Percentiles rank a stretch among this genome's conserved stretches.
phyloP scores from a whole-genome alignment of 108 stramenopile genomes.

The Aurantiochytrium sp. region DNA sequence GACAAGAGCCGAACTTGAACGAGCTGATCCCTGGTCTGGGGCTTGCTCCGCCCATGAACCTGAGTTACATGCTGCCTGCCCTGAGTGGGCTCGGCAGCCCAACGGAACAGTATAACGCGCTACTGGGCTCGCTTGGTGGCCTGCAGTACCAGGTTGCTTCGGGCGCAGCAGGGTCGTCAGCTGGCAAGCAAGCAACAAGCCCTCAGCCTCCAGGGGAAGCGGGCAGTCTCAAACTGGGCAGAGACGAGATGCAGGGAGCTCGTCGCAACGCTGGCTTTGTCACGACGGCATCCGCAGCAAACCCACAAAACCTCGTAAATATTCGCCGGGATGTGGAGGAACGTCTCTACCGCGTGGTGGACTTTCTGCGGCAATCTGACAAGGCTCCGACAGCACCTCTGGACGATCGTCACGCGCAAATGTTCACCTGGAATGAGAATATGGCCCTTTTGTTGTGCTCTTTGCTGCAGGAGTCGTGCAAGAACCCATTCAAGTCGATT shows the following conservation, averaged over 20 bases:
- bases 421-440: conserved; percentile 13
- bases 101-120: neutral
- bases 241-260: neutral
- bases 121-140: neutral
- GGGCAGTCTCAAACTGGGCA: neutral
- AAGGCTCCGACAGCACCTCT: neutral
- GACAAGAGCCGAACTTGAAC: too few relatives aligned
- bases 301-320: neutral
- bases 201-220: neutral
- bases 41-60: neutral
- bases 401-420: neutral
- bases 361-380: neutral
- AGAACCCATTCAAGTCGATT: conserved; percentile 7
- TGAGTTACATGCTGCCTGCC: neutral
- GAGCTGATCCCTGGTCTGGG: neutral
- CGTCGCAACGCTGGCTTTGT: neutral
- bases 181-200: too few relatives aligned
- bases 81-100: neutral
- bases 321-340: neutral
- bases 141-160: neutral
- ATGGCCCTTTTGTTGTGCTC: neutral
- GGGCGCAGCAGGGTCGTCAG: too few relatives aligned
- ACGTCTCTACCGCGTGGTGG: neutral
- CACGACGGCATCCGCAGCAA: neutral
- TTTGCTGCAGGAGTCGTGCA: neutral